Base-by-base conservation (phyloP, 345 rosid genomes). In the Citrus medica region DNA sequence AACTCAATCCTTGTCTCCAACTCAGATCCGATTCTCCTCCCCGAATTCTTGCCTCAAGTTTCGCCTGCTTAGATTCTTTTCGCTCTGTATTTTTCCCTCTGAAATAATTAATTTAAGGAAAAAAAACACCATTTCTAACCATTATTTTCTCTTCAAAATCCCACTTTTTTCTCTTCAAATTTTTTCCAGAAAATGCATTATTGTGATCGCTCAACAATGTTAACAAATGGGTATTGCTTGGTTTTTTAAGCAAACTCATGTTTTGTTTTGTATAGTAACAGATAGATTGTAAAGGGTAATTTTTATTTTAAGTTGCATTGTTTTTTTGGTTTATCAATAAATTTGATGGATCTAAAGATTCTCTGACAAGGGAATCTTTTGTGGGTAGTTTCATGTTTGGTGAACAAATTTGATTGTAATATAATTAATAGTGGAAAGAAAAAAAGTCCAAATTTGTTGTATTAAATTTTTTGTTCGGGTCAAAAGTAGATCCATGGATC, bases 401-500 rank as follows among this genome's bases (percentile, higher is more conserved):
- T 80, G 80, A 71, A 73, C 76, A 74, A 77, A 82, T 78, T 76
- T 74, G 71, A 51, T 83, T 79, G 72, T 70, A 14, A 67, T 53
- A 16, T 63, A 40, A 69, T 21, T 63, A 40, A 69, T 21, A 55
- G 33, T 37, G 79, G 62, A 38, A 37, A 62, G 38, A 7, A 38
- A 53, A 71, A 19, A 19, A 48, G 60, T 51, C 16, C 13, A 46
- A 6, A 17, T 51, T 67, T 17, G 30, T 33, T 78, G 27, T 79
- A 32, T 33, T 21, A 46, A 21, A 58, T 55, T n/a, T 78, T 73
- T 62, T 27, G 65, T 33, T 77, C 17, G 77, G 76, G 69, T 77
- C 79, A 79, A 78, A 40, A 74, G 51, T 83, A 67, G 81, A 85
- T 79, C 86, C 35, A 87, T 90, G 87, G 98, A 92, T 76, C 91